Evolutionary conservation across 495 filamentous ascomycete genomes (phyloP), one percentile per base, ranked within the genome.

Genomic region (Endocarpon pusillum): DNA sequence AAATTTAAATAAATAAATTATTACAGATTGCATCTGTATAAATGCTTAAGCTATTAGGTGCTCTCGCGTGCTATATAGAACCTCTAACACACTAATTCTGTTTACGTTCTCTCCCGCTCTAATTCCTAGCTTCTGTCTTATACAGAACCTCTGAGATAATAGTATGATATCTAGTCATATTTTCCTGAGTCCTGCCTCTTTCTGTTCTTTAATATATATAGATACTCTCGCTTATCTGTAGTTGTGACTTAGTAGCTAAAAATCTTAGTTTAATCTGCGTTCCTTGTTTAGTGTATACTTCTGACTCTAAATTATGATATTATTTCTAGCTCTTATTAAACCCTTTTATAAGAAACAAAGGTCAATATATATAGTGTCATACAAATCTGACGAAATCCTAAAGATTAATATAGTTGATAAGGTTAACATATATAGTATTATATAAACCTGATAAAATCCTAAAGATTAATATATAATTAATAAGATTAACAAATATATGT

Each of bases 361-460:
- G n/a, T n/a, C n/a, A 19, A 37, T 21, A 12, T 33, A 42, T 28
- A 16, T 33, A 32, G 16, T 47, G 3, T 21, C 23, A 19, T 47
- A 42, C 28, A 42, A 37, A 11, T 42, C 28, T 12, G 32, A 29
- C 29, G 42, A 47, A 33, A 12, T 46, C 19, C 0, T 14, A 16
- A 48, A 49, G 12, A 47, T 47, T 23, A 32, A 48, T 36, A 45
- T 48, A 21, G 33, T 44, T 32, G 33, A 48, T 31, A 39, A 47
- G 19, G 35, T 19, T 49, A 28, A 35, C 35, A 19, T 30, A 47
- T 33, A 19, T 47, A 6, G 19, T 28, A 3, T 4, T 22, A 22
- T 26, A 42, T n/a, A 8, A 38, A 21, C 20, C 34, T n/a, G 44
- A 37, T 30, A 38, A 17, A 35, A 19, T 41, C 1, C 44, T 33